Evolutionary conservation across 176 grass and related monocot genomes (phyloP), one percentile per base, ranked within the genome.

Genomic region (Carex kokanica): DNA sequence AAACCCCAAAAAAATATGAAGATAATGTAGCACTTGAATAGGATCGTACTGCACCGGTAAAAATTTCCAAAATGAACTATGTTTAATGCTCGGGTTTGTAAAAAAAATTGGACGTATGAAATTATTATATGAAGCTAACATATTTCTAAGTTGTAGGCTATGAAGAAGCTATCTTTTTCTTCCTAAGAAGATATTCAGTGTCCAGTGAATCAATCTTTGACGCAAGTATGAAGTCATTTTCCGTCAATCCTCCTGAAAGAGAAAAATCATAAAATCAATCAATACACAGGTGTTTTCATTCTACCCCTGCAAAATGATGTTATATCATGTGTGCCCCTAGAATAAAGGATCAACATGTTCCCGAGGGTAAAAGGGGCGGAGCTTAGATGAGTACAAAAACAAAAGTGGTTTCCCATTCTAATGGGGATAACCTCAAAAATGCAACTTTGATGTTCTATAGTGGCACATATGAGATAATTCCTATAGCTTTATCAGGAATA

Each of bases 201-300:
- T 90, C 70, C 32, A 95, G 90, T 32, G 74, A 73, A 85, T 89
- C 92, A 79, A 95, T 98, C 91, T 95, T 93, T 4, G 92, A 87
- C 87, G 92, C 92, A 82, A 98, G 89, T 60, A 98, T 84, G 88
- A 98, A 95, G 79, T 93, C 91, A 77, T 94, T 95, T 72, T 91
- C 89, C 13, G 89, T 98, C 21, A 98, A 89, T 49, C 92, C 95
- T 82, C 89, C 92, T 98, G 84, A 47, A 81, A 90, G 70, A 74
- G 73, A 40, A 78, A n/a, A 82, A 64, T 41, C 53, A 25, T 64
- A 4, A 43, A 23, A 65, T 64, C 21, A 43, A 34, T 23, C 14
- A 15, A 82, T 66, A 67, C 36, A 67, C 15, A 13, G 15, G 14
- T 82, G 23, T 51, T 49, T 3, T 55, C 24, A 31, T 74, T 27